A percentile compares a stretch with the other conserved stretches of the same genome.
These are phyloP conservation scores for Ceratocystis cacaofunesta DNA, from an alignment of 2,329 filamentous ascomycete genomes.

Conservation along the genomic window DNA sequence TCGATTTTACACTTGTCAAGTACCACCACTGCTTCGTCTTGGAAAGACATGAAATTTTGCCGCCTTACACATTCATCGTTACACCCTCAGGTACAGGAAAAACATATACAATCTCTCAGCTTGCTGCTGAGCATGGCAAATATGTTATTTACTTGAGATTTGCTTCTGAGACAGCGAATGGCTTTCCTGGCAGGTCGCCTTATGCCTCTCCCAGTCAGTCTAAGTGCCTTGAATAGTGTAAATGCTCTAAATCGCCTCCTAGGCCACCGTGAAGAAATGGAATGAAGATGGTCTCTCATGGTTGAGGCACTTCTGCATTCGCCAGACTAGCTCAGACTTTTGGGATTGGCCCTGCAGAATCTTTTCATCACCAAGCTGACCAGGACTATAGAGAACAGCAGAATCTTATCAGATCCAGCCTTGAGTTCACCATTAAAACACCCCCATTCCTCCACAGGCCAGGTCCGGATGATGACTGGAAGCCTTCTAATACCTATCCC, in stretches of 20 bases:
- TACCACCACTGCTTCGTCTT: no score
- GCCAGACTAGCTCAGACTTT: not conserved
- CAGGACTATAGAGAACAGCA: not conserved
- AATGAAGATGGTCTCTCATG: no score
- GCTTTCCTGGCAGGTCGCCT: not conserved
- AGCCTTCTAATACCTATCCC: no score
- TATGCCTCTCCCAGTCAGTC: not conserved
- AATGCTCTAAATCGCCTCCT: no score
- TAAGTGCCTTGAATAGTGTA: no score
- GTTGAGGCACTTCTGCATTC: not conserved
- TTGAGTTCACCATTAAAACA: not conserved
- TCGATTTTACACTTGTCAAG: no score
- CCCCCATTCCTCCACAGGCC: no score
- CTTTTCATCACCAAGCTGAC: not conserved
- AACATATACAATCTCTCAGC: not conserved
- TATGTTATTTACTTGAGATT: not conserved
- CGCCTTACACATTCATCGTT: not conserved
- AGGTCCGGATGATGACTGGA: no score
- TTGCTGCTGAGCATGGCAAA: not conserved
- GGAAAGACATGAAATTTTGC: no score
- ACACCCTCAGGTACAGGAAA: not conserved
- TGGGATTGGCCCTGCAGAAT: not conserved
- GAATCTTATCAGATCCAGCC: not conserved
- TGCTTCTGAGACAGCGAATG: not conserved
- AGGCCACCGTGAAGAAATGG: no score